A percentile compares a stretch with the other conserved stretches of the same genome.
Evolutionary conservation across 2,329 filamentous ascomycete genomes (phyloP).

Genomic region (Pseudocercospora crystallina): DNA sequence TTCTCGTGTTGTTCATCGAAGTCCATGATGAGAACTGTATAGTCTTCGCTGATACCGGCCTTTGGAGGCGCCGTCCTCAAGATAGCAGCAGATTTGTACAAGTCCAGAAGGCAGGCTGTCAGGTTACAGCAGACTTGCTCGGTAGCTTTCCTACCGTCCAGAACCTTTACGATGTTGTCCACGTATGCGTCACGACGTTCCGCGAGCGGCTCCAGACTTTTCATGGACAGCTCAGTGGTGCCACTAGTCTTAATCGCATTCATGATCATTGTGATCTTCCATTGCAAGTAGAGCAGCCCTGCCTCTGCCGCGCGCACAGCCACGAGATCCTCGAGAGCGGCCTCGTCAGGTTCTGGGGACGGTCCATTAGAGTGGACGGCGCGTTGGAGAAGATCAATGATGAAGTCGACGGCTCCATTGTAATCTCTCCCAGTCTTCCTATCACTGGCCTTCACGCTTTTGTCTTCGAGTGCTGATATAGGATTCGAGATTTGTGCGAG

Average conservation of each 20-base stretch:
- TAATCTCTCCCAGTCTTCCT: constrained; percentile 23
- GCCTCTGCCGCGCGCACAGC: constrained; percentile 73
- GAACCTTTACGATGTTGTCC: constrained; percentile 49
- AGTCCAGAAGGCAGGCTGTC: constrained; percentile 74
- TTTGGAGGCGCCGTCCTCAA: constrained; percentile 47
- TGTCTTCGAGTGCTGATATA: constrained; percentile 67
- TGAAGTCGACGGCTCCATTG: constrained; percentile 60
- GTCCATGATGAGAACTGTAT: constrained; percentile 58
- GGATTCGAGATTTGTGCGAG: constrained; percentile 61
- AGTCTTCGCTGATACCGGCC: constrained; percentile 44
- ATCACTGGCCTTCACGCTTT: constrained; percentile 43
- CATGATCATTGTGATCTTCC: constrained; percentile 55
- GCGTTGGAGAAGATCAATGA: constrained; percentile 71
- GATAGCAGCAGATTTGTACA: constrained; percentile 76
- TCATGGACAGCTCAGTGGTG: constrained; percentile 56
- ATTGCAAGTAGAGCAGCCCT: constrained; percentile 89
- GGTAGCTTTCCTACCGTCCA: constrained; percentile 43
- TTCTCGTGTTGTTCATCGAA: constrained; percentile 61
- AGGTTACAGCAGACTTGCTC: constrained; percentile 77
- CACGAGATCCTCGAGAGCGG: constrained; percentile 76
- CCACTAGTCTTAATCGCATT: constrained; percentile 49
- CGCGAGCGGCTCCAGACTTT: constrained; percentile 59
- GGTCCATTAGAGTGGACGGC: constrained; percentile 65
- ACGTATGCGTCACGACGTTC: constrained; percentile 54
- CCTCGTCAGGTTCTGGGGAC: constrained; percentile 61